Evolutionary conservation across 495 filamentous ascomycete species (phyloP).

Genomic region (Hamigera avellanea): DNA sequence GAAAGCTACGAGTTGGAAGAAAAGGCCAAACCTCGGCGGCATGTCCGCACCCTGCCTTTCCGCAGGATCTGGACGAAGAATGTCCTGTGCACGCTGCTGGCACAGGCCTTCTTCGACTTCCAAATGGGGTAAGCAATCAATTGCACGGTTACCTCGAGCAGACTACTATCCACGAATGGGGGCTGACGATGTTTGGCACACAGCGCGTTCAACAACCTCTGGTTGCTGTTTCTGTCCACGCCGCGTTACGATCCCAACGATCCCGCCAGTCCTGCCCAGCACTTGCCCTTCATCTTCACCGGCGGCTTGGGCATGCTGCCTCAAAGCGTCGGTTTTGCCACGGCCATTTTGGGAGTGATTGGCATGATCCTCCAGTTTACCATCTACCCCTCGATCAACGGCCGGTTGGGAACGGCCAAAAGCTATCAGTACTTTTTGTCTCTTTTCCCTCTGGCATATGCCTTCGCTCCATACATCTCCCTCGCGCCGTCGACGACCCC

Average conservation of each 20-base stretch:
- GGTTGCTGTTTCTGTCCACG: slow-evolving; percentile 76
- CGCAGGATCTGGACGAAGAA: slow-evolving; percentile 70
- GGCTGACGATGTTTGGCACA: neutral
- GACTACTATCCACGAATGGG: neutral
- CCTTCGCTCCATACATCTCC: slow-evolving; percentile 59
- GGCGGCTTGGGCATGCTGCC: slow-evolving; percentile 72
- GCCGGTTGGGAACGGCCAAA: slow-evolving; percentile 53
- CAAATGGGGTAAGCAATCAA: slow-evolving; percentile 43
- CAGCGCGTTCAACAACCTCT: slow-evolving; percentile 70
- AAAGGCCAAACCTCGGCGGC: slow-evolving; percentile 20
- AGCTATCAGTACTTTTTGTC: slow-evolving; percentile 58
- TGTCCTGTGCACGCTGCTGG: slow-evolving; percentile 53
- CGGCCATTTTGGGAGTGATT: slow-evolving; percentile 65
- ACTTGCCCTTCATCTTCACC: slow-evolving; percentile 60
- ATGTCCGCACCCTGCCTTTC: slow-evolving; percentile 44
- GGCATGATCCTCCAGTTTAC: slow-evolving; percentile 69
- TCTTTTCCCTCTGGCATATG: slow-evolving; percentile 66
- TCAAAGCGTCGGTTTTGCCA: slow-evolving; percentile 61
- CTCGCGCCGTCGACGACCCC: slow-evolving; percentile 49
- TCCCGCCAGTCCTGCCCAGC: slow-evolving; percentile 27
- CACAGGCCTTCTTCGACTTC: slow-evolving; percentile 60
- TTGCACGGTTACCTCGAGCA: neutral
- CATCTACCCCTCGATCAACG: slow-evolving; percentile 59
- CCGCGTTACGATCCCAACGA: slow-evolving; percentile 50
- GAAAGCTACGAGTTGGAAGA: slow-evolving; percentile 33